Evolutionary conservation across 306 rosid species (phyloP).

Genomic region (Pyrus betulifolia): DNA sequence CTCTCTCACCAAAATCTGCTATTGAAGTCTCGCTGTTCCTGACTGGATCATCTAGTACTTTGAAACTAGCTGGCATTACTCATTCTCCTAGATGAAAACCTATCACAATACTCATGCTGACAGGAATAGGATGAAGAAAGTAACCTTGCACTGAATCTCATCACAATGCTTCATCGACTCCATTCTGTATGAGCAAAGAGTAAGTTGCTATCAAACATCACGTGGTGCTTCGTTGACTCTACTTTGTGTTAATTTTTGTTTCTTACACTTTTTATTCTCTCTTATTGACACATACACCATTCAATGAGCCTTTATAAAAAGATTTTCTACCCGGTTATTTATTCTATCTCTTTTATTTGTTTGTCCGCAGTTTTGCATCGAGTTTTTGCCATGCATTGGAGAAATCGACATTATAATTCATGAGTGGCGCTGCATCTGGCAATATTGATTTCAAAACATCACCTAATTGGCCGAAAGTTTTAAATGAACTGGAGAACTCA

Average conservation of each 20-base stretch:
- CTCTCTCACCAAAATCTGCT: conserved; percentile 95
- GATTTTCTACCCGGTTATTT: conserved; percentile 11
- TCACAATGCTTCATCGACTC: conserved; percentile 57
- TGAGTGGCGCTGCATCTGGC: conserved; percentile 19
- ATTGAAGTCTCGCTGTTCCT: conserved; percentile 59
- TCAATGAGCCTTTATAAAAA: conserved; percentile 1
- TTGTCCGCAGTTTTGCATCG: conserved; percentile 67
- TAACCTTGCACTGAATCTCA: conserved; percentile 56
- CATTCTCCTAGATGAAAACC: conserved; percentile 92
- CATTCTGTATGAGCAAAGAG: conserved; percentile 58
- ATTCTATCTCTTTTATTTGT: conserved; percentile 49
- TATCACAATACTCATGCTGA: conserved; percentile 23
- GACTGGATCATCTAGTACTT: conserved; percentile 74
- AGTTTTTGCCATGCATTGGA: conserved; percentile 61
- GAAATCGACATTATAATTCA: conserved; percentile 35
- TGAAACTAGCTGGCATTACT: conserved; percentile 98
- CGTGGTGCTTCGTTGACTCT: not conserved
- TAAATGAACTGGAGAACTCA: conserved; percentile 39
- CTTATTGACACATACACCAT: not conserved
- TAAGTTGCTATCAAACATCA: conserved; percentile 30
- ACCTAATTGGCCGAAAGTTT: conserved; percentile 56
- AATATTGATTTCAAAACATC: conserved; percentile 35
- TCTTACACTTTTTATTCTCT: not conserved
- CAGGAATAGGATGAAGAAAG: conserved; percentile 43
- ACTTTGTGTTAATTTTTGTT: not conserved